A percentile compares a stretch with the other conserved stretches of the same genome.
These are phyloP conservation scores for Lavandula angustifolia DNA, from an alignment of 257 asterid species.

Conservation along the genomic window DNA sequence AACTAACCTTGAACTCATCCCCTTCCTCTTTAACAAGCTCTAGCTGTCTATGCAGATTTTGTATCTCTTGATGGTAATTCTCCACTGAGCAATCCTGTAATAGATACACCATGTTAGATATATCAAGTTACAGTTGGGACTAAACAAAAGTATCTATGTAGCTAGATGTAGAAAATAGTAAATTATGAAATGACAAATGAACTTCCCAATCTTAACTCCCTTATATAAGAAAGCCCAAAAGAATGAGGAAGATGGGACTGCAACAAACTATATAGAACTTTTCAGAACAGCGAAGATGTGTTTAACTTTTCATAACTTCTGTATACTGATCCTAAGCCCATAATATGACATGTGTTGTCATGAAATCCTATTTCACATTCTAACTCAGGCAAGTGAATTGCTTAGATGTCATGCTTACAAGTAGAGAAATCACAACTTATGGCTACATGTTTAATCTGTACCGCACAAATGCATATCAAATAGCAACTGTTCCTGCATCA, in stretches of 20 bases:
- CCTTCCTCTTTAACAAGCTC: slow-evolving; percentile 67
- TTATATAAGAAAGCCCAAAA: slow-evolving; percentile 7
- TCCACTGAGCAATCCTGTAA: slow-evolving; percentile 61
- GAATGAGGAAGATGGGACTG: slow-evolving; percentile 19
- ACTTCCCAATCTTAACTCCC: slow-evolving; percentile 15
- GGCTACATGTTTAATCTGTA: background rate
- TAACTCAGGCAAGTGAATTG: background rate
- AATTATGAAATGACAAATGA: background rate
- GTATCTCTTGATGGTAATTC: slow-evolving; percentile 58
- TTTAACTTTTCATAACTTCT: background rate
- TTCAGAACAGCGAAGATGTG: background rate
- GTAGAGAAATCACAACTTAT: slow-evolving; percentile 12
- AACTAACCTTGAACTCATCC: slow-evolving; percentile 74
- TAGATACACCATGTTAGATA: slow-evolving; percentile 6
- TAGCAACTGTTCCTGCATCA: background rate
- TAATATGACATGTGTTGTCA: background rate
- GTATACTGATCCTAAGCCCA: slow-evolving; percentile 12
- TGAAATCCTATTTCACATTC: slow-evolving; percentile 4
- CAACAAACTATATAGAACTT: background rate
- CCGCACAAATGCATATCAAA: slow-evolving; percentile 13
- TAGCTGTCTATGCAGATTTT: slow-evolving; percentile 64
- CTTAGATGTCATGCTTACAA: background rate
- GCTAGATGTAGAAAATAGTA: slow-evolving; percentile 3
- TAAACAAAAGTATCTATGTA: background rate
- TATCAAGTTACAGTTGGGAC: slow-evolving; percentile 4